Conservation (phyloP, 495 filamentous ascomycete genomes). For the Aspergillus coremiiformis region DNA sequence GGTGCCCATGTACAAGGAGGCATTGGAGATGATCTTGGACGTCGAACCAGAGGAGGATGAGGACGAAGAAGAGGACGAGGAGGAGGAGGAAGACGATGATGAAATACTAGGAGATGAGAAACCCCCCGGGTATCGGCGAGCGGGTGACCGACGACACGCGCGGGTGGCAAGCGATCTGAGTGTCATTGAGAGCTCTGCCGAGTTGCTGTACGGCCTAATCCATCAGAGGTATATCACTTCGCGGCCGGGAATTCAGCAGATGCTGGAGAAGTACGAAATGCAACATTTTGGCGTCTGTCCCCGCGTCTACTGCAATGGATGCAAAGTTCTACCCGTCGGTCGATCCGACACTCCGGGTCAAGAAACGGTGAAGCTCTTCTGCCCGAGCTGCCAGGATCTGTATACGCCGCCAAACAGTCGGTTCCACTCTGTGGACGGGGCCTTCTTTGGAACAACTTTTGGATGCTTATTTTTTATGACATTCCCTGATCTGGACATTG, state of each 20-base stretch:
- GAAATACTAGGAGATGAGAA: conserved; percentile 61
- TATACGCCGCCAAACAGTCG: conserved; percentile 96
- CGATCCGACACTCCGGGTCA: conserved; percentile 88
- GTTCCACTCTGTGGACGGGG: conserved; percentile 96
- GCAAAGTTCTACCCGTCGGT: conserved; percentile 86
- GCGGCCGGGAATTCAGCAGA: conserved; percentile 93
- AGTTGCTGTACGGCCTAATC: conserved; percentile 95
- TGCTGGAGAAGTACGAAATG: conserved; percentile 97
- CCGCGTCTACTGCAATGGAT: conserved; percentile 77
- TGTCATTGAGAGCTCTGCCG: conserved; percentile 91
- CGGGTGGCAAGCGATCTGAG: conserved; percentile 85
- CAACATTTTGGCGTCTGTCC: conserved; percentile 93
- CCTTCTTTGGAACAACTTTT: conserved; percentile 97
- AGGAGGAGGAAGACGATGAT: conserved; percentile 76
- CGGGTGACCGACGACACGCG: conserved; percentile 67
- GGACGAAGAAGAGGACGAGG: conserved; percentile 70
- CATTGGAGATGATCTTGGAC: conserved; percentile 93
- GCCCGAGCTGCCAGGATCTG: conserved; percentile 90
- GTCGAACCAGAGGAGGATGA: conserved; percentile 94
- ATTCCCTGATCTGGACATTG: conserved; percentile 87
- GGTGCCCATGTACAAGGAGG: conserved; percentile 99
- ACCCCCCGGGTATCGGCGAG: conserved; percentile 49
- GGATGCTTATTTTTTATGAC: conserved; percentile 94
- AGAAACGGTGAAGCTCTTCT: conserved; percentile 98
- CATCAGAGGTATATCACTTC: conserved; percentile 98